Base-by-base conservation (phyloP, 345 rosid species). In the Melaleuca alternifolia region DNA sequence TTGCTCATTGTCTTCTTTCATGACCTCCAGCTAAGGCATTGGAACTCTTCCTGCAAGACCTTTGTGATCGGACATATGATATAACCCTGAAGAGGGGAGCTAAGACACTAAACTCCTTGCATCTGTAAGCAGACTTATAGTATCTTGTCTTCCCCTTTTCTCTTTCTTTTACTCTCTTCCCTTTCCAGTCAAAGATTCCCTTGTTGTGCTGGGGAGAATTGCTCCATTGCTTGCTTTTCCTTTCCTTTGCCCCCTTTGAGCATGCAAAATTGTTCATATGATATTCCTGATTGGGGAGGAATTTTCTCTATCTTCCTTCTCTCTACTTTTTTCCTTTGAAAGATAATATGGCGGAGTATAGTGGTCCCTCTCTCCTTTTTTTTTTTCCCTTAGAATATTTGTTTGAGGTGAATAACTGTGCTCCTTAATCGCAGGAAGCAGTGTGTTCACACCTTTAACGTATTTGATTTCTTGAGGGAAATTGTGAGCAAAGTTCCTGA, bases 21-120 rank as follows among this genome's bases (percentile, higher is more conserved):
- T 28, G 53, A 62, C 18, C 75, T 90, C 91, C 91, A 95, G 98
- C 96, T 84, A 95, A 95, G 91, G 96, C 96, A 44, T 90, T 94
- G 92, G 98, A 95, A 84, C 88, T 94, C 4, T 95, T 95, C 87
- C 87, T 95, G 85, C 94, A 95, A 93, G 96, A 95, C 87, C 90
- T 95, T 12, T 95, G 98, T 90, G 91, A 92, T 79, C 92, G 89
- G n/a, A 94, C 96, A n/a, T 93, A 93, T 86, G 91, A 88, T 51
- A 88, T 95, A 75, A 95, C 98, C 75, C 86, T 91, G 44, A 90
- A 89, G 87, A 90, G 90, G 82, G 94, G 94, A 18, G 94, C 93
- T 5, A 93, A 94, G 88, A 93, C 94, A 41, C 71, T 94, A 82
- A 94, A 86, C 88, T 92, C 94, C 10, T 85, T 89, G 62, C 96